A percentile compares a stretch with the other conserved stretches of the same genome.
These are phyloP conservation scores for Skeletonema marinoi DNA, from an alignment of 108 stramenopile genomes.

Conservation along the genomic window DNA sequence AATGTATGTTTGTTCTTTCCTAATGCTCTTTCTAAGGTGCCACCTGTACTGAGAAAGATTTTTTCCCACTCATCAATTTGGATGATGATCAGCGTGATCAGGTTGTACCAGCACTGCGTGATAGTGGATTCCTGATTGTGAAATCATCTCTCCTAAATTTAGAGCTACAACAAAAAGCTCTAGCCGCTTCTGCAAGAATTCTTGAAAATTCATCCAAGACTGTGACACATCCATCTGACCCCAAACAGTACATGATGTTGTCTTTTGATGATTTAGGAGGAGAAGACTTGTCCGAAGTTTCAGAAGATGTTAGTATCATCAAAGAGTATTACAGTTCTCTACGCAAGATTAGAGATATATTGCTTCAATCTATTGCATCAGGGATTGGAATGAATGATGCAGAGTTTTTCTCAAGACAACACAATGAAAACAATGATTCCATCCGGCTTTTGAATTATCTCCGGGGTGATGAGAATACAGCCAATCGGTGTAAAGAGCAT, in stretches of 20 bases:
- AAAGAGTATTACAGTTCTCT: constrained; percentile 55
- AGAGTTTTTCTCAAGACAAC: constrained; percentile 51
- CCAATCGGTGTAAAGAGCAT: constrained; percentile 79
- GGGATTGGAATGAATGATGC: constrained; percentile 53
- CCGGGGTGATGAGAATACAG: constrained; percentile 25
- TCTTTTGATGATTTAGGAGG: constrained; percentile 17
- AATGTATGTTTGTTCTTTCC: neutral
- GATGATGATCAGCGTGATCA: neutral
- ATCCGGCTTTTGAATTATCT: constrained; percentile 61
- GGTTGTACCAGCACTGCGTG: constrained; percentile 33
- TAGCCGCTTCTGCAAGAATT: constrained; percentile 46
- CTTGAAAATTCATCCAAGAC: constrained; percentile 23
- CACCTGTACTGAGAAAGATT: neutral
- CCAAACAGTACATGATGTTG: constrained; percentile 68
- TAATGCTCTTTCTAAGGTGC: neutral
- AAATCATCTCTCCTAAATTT: constrained; percentile 38
- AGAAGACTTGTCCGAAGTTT: neutral
- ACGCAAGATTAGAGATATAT: constrained; percentile 39
- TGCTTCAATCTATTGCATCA: constrained; percentile 55
- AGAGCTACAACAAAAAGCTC: constrained; percentile 50
- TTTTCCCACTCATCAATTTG: constrained; percentile 27
- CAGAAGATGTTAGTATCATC: neutral
- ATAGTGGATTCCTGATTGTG: constrained; percentile 67
- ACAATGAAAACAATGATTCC: constrained; percentile 54
- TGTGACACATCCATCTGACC: constrained; percentile 68